Evolutionary conservation across 2,329 filamentous ascomycete genomes (phyloP), one percentile per base, ranked within the genome.

Genomic region (Colletotrichum sojae): DNA sequence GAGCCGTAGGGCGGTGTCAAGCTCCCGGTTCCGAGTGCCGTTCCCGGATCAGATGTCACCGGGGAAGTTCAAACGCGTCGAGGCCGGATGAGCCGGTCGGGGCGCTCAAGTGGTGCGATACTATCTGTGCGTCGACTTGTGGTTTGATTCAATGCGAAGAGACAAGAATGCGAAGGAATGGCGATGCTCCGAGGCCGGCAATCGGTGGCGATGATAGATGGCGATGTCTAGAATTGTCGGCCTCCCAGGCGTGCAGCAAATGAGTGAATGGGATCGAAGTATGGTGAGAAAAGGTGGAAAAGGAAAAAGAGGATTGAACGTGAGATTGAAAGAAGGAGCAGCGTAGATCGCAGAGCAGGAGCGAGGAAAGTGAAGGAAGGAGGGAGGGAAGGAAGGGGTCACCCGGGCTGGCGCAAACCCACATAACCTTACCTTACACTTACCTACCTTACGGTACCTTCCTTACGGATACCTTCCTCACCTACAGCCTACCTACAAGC

Each of bases 381-480:
- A 36, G 31, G 52, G 52, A 36, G 39, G 40, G 25, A 60, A 62
- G 58, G 59, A 67, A 67, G 65, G 65, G 64, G 64, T 57, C 46
- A 53, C 59, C 52, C 39, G 20, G 64, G 46, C 46, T 57, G 56
- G 53, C n/a, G 64, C 52, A 63, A 61, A 53, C 60, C 48, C 31
- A 36, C 31, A 36, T 9, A 36, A 40, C 53, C 43, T 31, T 22
- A 43, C 40, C 8, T 36, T 36, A 10, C 27, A 5, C 27, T 8
- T 31, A 31, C 27, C 27, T 31, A 31, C 27, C 27, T 5, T 31
- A 31, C 2, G 3, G 9, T 8, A 31, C 31, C 31, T 36, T 36
- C 31, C 31, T 36, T 10, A 8, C 10, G 22, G 22, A 25, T 10
- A 36, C 6, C 10, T 36, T 36, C 31, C 31, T 36, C 31, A 36